These are phyloP conservation scores for Geum urbanum DNA, from an alignment of 306 rosid genomes.

Conservation along the genomic window DNA sequence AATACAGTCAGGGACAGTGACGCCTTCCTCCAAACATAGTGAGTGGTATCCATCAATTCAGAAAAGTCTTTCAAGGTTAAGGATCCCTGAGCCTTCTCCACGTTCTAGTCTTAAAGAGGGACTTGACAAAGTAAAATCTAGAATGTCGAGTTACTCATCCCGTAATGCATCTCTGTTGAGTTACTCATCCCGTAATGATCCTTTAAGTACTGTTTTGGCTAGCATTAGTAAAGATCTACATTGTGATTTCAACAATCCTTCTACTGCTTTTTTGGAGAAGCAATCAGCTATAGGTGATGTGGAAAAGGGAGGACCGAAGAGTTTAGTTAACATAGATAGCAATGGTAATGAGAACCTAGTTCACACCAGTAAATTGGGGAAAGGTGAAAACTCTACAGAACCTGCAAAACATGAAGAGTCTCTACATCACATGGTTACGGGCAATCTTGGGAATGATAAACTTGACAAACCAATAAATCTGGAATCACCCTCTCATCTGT, in stretches of 20 bases:
- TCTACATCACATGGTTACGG: conserved; percentile 15
- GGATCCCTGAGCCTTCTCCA: conserved; percentile 45
- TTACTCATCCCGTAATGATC: conserved; percentile 45
- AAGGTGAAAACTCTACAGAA: conserved; percentile 29
- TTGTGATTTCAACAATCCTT: conserved; percentile 35
- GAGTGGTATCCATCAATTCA: conserved; percentile 35
- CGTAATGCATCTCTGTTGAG: conserved; percentile 47
- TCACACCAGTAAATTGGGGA: conserved; percentile 31
- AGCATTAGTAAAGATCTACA: conserved; percentile 26
- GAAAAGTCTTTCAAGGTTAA: conserved; percentile 50
- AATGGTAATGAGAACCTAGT: conserved; percentile 29
- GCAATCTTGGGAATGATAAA: conserved; percentile 24
- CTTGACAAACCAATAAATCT: conserved; percentile 19
- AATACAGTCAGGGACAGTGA: conserved; percentile 29
- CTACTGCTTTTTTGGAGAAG: conserved; percentile 37
- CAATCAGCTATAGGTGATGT: conserved; percentile 31
- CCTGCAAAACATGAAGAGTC: conserved; percentile 29
- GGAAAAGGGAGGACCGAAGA: conserved; percentile 26
- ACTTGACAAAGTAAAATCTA: conserved; percentile 40
- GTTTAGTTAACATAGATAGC: conserved; percentile 31
- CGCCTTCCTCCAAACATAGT: conserved; percentile 36
- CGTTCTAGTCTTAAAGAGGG: conserved; percentile 55
- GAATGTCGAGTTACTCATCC: conserved; percentile 57
- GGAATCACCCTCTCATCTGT: conserved; percentile 34
- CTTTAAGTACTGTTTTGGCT: conserved; percentile 23